Conservation (phyloP, 805 yeast species). For the Wickerhamomyces subpelliculosus region DNA sequence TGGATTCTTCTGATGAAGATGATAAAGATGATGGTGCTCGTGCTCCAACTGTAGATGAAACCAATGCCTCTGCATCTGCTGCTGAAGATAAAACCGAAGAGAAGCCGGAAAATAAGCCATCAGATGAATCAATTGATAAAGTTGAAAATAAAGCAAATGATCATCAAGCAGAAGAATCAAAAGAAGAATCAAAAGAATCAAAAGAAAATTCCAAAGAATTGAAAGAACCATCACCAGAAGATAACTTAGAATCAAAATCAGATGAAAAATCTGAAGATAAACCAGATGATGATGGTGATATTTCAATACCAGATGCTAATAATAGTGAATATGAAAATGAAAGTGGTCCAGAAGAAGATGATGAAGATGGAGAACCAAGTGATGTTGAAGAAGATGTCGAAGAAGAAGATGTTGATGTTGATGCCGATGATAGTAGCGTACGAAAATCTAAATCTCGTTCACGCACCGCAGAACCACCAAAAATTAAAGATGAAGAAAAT, state of each 20-base stretch:
- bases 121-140: background rate
- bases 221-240: background rate
- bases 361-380: slow-evolving; percentile 2
- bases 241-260: too few relatives aligned
- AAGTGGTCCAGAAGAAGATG: slow-evolving; percentile 7
- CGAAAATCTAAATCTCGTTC: slow-evolving; percentile 2
- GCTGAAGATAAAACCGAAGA: background rate
- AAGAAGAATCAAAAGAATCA: background rate
- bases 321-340: slow-evolving; percentile 3
- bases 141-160: background rate
- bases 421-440: slow-evolving; percentile 5
- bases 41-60: background rate
- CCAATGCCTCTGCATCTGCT: background rate
- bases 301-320: slow-evolving; percentile 2
- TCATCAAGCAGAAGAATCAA: background rate
- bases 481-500: slow-evolving; percentile 10
- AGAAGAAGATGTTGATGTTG: slow-evolving; percentile 10
- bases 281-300: slow-evolving; percentile 3
- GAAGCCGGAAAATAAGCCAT: too few relatives aligned
- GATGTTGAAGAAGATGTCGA: slow-evolving; percentile 8
- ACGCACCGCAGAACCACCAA: slow-evolving; percentile 8
- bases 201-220: background rate
- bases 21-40: background rate
- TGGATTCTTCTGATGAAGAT: too few relatives aligned
- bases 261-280: background rate